Evolutionary conservation across 371 early-diverging fungal species (phyloP), one percentile per base, ranked within the genome.

Genomic region (Rhizopus delemar): DNA sequence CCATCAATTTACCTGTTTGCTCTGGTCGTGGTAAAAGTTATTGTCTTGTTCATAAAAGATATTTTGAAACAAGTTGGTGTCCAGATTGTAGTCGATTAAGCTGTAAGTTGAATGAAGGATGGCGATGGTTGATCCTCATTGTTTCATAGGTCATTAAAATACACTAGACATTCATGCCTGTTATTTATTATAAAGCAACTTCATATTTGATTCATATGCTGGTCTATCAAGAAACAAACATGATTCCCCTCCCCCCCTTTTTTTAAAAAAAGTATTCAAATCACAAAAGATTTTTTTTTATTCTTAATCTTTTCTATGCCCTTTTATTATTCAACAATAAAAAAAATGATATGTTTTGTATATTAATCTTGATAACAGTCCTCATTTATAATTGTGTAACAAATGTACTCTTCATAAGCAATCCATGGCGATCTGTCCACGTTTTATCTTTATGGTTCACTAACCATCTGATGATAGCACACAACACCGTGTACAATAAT

Each of bases 31-130:
- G 71, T 59, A 70, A 71, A 34, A 74, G 62, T 53, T 74, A 74
- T 32, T 74, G 75, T 32, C 60, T 74, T 51, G 54, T 74, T 41
- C 75, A 74, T 57, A 59, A 66, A 49, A 59, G 70, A 8, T 72
- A 75, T 35, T 72, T 72, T 56, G 75, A 75, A 49, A 72, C 71
- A 13, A 68, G 68, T 51, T 75, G 73, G 75, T 75, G 75, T 51
- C 75, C 72, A 39, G 73, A 72, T 32, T 75, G 73, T 55, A 51
- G 68, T 41, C 66, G 62, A 43, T 9, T 39, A 9, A 12, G 9
- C 39, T 39, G 39, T 39, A 39, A 39, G 9, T 39, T 12, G 12
- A 39, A 39, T 0, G 9, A 7, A 9, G 0, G 12, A 7, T 39
- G 8, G 39, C n/a, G n/a, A 39, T 12, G 8, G 12, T 39, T 12